phyloP scores from a whole-genome alignment of 208 protist species.

The Acanthamoeba castellanii region DNA sequence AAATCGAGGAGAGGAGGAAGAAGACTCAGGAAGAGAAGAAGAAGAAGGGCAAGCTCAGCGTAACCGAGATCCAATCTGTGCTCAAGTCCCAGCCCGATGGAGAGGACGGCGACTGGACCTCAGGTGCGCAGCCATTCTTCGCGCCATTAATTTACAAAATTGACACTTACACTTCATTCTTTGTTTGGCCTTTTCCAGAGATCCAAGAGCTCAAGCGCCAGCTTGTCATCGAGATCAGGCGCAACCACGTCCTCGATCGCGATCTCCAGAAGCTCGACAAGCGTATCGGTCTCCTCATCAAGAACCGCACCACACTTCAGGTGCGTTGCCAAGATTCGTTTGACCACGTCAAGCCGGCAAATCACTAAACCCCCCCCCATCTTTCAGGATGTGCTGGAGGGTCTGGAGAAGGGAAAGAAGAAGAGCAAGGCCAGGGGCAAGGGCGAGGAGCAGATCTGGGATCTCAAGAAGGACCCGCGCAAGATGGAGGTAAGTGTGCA shows the following conservation, averaged over 20 bases:
- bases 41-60: conserved; percentile 78
- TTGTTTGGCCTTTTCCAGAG: conserved; percentile 74
- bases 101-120: conserved; percentile 81
- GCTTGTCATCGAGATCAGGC: conserved; percentile 86
- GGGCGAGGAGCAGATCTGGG: conserved; percentile 76
- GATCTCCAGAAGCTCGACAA: conserved; percentile 88
- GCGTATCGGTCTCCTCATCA: conserved; percentile 89
- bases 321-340: conserved; percentile 41
- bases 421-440: conserved; percentile 54
- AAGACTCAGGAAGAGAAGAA: conserved; percentile 66
- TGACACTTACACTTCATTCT: background rate
- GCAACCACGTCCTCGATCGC: conserved; percentile 85
- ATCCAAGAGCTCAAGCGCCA: conserved; percentile 87
- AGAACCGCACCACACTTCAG: conserved; percentile 87
- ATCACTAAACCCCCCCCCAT: background rate
- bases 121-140: conserved; percentile 68
- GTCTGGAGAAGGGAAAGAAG: conserved; percentile 71
- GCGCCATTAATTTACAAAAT: background rate
- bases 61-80: conserved; percentile 81
- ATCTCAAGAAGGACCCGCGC: conserved; percentile 80
- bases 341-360: background rate
- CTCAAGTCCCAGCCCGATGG: conserved; percentile 80
- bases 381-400: conserved; percentile 64
- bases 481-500: conserved; percentile 62
- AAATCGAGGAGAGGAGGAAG: conserved; percentile 71